Conservation (phyloP, 2,329 filamentous ascomycete genomes). For the Pseudomassariella vexata region DNA sequence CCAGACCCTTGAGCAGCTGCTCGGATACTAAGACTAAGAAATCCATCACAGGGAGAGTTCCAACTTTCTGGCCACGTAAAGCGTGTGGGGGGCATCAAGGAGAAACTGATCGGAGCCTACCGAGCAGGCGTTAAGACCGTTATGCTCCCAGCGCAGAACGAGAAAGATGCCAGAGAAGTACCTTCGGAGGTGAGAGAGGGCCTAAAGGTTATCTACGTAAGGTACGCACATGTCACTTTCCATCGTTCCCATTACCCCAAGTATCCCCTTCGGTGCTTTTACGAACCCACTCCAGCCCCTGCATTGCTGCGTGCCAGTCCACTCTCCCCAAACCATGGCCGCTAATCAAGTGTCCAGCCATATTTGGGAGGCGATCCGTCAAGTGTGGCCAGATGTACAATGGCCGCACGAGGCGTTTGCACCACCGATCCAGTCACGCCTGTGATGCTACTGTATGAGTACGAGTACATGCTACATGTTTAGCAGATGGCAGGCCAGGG, state of each 20-base stretch:
- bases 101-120: slow-evolving; percentile 93
- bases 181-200: slow-evolving; percentile 85
- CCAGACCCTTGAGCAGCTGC: slow-evolving; percentile 4
- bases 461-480: no score
- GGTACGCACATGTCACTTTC: slow-evolving; percentile 46
- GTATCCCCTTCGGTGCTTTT: slow-evolving; percentile 6
- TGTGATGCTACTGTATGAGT: slow-evolving; percentile 42
- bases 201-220: slow-evolving; percentile 82
- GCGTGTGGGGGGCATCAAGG: slow-evolving; percentile 95
- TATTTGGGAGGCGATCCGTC: slow-evolving; percentile 88
- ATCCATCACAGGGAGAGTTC: slow-evolving; percentile 50
- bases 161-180: slow-evolving; percentile 87
- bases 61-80: slow-evolving; percentile 84
- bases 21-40: slow-evolving; percentile 16
- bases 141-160: slow-evolving; percentile 78
- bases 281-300: slow-evolving; percentile 6
- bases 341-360: slow-evolving; percentile 47
- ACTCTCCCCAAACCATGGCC: slow-evolving; percentile 12
- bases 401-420: slow-evolving; percentile 68
- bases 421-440: slow-evolving; percentile 68
- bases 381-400: slow-evolving; percentile 85
- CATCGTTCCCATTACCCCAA: slow-evolving; percentile 11
- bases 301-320: slow-evolving; percentile 11
- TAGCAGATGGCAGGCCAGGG: no score
- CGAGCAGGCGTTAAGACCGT: slow-evolving; percentile 94